phyloP scores from a whole-genome alignment of 73 alveolate species.

The Paramecium tetraurelia region DNA sequence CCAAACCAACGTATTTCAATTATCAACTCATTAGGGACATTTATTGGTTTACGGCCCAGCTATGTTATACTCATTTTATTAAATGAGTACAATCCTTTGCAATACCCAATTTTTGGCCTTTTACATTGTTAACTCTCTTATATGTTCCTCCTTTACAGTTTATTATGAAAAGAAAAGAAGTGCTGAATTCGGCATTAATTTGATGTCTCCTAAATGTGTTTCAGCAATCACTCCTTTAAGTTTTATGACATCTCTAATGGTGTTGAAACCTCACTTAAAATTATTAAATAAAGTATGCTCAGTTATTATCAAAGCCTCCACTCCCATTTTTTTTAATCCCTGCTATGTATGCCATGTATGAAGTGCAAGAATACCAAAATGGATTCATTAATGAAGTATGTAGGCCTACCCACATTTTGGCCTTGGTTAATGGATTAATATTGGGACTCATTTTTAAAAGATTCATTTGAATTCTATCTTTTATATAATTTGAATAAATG shows the following conservation, averaged over 20 bases:
- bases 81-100: not conserved
- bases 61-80: constrained; percentile 41
- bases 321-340: constrained; percentile 58
- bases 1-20: constrained; percentile 1
- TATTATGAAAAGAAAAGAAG: constrained; percentile 48
- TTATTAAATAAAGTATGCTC: not conserved
- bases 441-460: constrained; percentile 52
- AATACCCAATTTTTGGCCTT: constrained; percentile 12
- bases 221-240: constrained; percentile 58
- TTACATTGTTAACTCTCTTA: constrained; percentile 1
- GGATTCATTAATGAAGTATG: constrained; percentile 59
- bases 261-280: constrained; percentile 29
- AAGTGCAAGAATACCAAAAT: constrained; percentile 49
- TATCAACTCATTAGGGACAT: constrained; percentile 12
- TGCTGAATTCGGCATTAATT: not conserved
- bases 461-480: constrained; percentile 7
- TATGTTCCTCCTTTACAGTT: constrained; percentile 38
- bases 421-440: constrained; percentile 51
- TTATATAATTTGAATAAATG: not conserved
- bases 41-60: constrained; percentile 59
- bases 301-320: not conserved
- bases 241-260: constrained; percentile 36
- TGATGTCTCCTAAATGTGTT: constrained; percentile 55
- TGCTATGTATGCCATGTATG: constrained; percentile 43
- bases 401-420: constrained; percentile 54